Evolutionary conservation across 1,284 basidiomycete genomes (phyloP), one percentile per base, ranked within the genome.

Genomic region (Ceratobasidium sp.): DNA sequence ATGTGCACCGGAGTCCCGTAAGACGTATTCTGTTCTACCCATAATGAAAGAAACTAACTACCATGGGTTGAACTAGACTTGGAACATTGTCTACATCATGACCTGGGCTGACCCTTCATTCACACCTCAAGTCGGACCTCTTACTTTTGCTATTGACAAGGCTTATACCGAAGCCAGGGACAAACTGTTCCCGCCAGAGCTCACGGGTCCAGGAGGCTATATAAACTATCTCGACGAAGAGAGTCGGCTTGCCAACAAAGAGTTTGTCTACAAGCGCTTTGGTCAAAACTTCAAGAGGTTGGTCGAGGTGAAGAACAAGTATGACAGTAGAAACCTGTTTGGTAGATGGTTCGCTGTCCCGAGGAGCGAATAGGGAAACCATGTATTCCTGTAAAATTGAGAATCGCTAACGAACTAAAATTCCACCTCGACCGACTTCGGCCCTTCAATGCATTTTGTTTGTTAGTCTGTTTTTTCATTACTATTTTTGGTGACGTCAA

Each of bases 261-360:
- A 65, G 48, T 48, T 50, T 23, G 9, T 45, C 9, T n/a, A 65
- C 18, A 36, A 46, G 23, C 62, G 62, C 14, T 74, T 74, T 34
- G 73, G 73, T 23, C n/a, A 39, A 5, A 74, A 74, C 23, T 73
- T 65, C 21, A 43, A 53, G 9, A 52, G 73, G 3, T 43, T 74
- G 30, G 53, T 69, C 5, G 45, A 67, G 32, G n/a, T 72, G 21
- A 74, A 74, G 57, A 34, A 50, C 23, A 73, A 74, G 50, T 74
- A 73, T 36, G 73, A 74, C 39, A 62, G 62, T 1, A 32, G 36
- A 10, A 61, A 58, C 32, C 46, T 74, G 12, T 74, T 72, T 46
- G 67, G 72, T 50, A 69, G 39, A 58, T 74, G 73, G 73, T 74
- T 74, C 30, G 59, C 61, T 21, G 65, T 74, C 23, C 43, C 53